Evolutionary conservation across 1,284 basidiomycete genomes (phyloP).

Genomic region (Caloboletus firmus): DNA sequence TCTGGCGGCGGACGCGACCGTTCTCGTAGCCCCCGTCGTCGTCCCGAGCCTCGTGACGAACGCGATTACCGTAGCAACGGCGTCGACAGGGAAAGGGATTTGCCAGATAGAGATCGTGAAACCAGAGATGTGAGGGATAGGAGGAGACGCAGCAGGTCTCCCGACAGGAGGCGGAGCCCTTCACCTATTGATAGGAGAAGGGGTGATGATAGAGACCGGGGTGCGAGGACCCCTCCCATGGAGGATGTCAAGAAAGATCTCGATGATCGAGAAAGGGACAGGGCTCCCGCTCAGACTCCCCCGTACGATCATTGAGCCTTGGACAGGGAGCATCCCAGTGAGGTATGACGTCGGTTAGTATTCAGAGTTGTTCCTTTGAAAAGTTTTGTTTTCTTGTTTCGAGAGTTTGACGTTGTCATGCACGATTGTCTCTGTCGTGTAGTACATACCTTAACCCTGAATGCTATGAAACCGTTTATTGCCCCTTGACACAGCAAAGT

Average conservation of each 20-base stretch:
- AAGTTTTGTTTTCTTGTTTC: not conserved
- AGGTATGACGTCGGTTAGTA: constrained; percentile 6
- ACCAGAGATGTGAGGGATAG: constrained; percentile 40
- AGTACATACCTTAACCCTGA: constrained; percentile 24
- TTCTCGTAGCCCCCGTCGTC: constrained; percentile 46
- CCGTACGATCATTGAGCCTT: constrained; percentile 47
- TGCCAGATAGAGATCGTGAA: constrained; percentile 28
- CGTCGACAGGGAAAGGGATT: constrained; percentile 45
- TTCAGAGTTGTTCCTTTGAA: not conserved
- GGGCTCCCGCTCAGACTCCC: constrained; percentile 43
- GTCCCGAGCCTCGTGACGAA: constrained; percentile 37
- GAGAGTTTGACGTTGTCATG: constrained; percentile 1
- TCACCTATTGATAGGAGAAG: constrained; percentile 47
- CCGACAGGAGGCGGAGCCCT: constrained; percentile 50
- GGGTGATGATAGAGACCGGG: constrained; percentile 47
- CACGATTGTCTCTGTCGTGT: constrained; percentile 16
- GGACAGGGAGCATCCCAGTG: not conserved
- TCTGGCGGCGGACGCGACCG: constrained; percentile 42
- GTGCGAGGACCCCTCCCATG: constrained; percentile 45
- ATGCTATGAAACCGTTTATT: constrained; percentile 10
- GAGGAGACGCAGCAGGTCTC: constrained; percentile 47
- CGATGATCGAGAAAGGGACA: constrained; percentile 44
- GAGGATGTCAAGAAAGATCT: constrained; percentile 47
- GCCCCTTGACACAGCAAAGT: not conserved
- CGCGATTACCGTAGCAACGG: constrained; percentile 43